Conservation (phyloP, 768 basidiomycete genomes). For the Boletus insuetus region DNA sequence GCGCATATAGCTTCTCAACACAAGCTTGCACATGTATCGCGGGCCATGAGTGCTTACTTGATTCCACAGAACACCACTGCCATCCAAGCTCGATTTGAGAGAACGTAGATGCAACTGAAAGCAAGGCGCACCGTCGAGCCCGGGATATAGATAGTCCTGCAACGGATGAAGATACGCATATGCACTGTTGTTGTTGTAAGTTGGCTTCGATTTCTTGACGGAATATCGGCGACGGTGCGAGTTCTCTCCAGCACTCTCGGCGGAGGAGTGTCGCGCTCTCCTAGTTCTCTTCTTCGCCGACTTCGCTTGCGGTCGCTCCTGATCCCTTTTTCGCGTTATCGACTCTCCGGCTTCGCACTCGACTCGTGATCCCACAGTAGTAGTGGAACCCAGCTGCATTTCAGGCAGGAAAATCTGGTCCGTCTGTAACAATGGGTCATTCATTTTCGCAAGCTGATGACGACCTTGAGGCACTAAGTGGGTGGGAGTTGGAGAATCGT, state of each 20-base stretch:
- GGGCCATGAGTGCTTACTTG: conserved; percentile 48
- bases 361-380: neutral
- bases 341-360: neutral
- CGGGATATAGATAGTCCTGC: conserved; percentile 49
- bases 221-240: neutral
- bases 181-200: conserved; percentile 50
- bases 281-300: neutral
- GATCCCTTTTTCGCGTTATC: neutral
- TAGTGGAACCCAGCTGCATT: neutral
- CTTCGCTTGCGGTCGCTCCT: neutral
- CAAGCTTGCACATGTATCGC: neutral
- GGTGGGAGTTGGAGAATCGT: too few species aligned
- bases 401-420: conserved; percentile 11
- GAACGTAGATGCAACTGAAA: neutral
- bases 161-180: conserved; percentile 52
- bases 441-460: neutral
- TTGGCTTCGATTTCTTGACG: conserved; percentile 36
- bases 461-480: too few species aligned
- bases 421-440: neutral
- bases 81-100: neutral
- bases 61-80: conserved; percentile 84
- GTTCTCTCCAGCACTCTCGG: neutral
- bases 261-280: neutral
- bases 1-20: neutral
- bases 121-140: conserved; percentile 53